Evolutionary conservation across 306 rosid genomes (phyloP).

Genomic region (Trifolium pratense): DNA sequence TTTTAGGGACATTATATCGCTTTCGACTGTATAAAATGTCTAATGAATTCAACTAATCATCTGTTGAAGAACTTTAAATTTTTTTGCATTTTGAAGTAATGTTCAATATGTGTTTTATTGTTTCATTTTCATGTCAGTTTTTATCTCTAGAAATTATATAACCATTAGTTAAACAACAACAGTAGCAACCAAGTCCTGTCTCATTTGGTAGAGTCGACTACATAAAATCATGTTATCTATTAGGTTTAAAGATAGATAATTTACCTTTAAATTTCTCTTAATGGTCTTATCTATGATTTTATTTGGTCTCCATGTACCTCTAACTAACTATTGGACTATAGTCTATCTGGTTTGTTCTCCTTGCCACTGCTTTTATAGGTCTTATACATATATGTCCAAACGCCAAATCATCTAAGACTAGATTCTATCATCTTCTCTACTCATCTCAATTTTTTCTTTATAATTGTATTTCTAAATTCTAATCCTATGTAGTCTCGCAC

Average conservation of each 20-base stretch:
- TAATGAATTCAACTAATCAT: slow-evolving; percentile 1
- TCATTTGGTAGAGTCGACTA: no score
- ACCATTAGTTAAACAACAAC: no score
- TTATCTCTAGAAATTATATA: no score
- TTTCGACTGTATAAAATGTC: background rate
- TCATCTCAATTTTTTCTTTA: background rate
- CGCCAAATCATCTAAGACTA: background rate
- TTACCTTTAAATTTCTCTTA: background rate
- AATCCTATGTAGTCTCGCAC: background rate
- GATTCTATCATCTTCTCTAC: background rate
- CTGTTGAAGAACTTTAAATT: background rate
- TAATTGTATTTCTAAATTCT: background rate
- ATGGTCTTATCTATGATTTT: background rate
- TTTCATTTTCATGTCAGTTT: background rate
- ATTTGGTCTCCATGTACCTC: background rate
- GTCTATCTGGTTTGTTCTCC: background rate
- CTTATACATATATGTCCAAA: background rate
- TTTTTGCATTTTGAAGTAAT: background rate
- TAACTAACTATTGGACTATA: background rate
- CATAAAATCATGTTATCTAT: background rate
- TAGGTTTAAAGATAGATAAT: background rate
- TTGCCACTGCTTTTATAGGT: background rate
- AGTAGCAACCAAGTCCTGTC: no score
- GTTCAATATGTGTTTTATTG: background rate
- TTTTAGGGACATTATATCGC: slow-evolving; percentile 5